Conservation (phyloP, 2,329 filamentous ascomycete genomes). For the Penicillium decumbens region DNA sequence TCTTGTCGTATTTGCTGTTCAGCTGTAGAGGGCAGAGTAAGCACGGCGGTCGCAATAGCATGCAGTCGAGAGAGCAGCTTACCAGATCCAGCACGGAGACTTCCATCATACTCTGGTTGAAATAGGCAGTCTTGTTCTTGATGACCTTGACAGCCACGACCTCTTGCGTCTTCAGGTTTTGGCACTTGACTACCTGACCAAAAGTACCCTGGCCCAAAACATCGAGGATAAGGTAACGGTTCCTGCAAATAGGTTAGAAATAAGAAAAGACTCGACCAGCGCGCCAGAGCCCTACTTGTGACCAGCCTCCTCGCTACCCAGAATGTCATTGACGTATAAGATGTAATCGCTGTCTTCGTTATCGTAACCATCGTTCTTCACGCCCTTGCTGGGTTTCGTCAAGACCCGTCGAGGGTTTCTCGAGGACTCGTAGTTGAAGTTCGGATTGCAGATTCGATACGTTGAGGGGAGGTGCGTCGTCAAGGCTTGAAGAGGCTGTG, state of each 20-base stretch:
- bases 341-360: conserved; percentile 99
- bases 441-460: conserved; percentile 96
- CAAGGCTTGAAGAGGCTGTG: conserved; percentile 85
- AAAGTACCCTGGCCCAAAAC: conserved; percentile 97
- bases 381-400: conserved; percentile 96
- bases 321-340: conserved; percentile 96
- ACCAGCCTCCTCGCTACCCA: conserved; percentile 94
- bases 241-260: conserved; percentile 49
- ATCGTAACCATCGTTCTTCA: conserved; percentile 98
- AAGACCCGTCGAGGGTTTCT: conserved; percentile 91
- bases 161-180: conserved; percentile 96
- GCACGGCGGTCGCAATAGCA: not conserved
- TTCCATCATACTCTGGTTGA: conserved; percentile 99
- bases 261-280: not conserved
- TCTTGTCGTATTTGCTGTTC: conserved; percentile 98
- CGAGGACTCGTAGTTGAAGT: conserved; percentile 98
- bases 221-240: conserved; percentile 93
- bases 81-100: conserved; percentile 95
- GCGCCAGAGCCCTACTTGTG: conserved; percentile 66
- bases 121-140: conserved; percentile 98
- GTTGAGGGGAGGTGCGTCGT: conserved; percentile 90
- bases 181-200: conserved; percentile 97
- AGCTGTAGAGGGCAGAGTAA: conserved; percentile 52
- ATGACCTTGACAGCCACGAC: conserved; percentile 98
- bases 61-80: conserved; percentile 29